phyloP scores from a whole-genome alignment of 139 green algal genomes.

The Chlorella sp. region DNA sequence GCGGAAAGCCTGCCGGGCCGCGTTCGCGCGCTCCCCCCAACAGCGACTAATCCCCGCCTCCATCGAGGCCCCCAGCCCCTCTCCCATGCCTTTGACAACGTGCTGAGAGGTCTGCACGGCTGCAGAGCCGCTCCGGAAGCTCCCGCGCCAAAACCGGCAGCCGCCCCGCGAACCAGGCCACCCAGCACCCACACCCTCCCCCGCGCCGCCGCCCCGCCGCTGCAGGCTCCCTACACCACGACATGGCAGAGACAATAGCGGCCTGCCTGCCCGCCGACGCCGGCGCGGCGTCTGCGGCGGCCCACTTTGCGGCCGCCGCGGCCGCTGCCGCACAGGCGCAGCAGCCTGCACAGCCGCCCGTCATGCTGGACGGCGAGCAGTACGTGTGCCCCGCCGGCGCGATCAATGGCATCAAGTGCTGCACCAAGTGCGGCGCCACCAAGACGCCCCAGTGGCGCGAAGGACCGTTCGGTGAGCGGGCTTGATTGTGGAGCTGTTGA shows the following conservation, averaged over 20 bases:
- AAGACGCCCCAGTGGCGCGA: conserved; percentile 72
- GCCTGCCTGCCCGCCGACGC: background rate
- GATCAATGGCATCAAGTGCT: conserved; percentile 53
- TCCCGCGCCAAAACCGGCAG: too few relatives aligned
- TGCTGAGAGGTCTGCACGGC: too few relatives aligned
- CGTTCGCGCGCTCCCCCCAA: too few relatives aligned
- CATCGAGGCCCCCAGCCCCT: too few relatives aligned
- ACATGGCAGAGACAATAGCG: conserved; percentile 34
- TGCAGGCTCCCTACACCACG: conserved; percentile 3
- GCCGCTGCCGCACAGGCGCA: background rate
- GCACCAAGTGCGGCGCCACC: conserved; percentile 62
- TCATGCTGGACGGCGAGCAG: conserved; percentile 28
- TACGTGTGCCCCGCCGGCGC: conserved; percentile 27
- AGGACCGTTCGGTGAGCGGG: conserved; percentile 57
- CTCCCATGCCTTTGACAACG: too few relatives aligned
- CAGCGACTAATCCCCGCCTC: too few relatives aligned
- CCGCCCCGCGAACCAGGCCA: too few relatives aligned
- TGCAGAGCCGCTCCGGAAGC: too few relatives aligned
- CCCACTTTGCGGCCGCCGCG: background rate
- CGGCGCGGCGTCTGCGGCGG: background rate
- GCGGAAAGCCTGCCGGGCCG: too few relatives aligned
- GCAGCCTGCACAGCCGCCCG: background rate
- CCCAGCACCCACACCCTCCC: background rate
- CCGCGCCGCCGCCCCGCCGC: background rate
- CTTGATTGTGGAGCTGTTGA: too few relatives aligned